phyloP scores from a whole-genome alignment of 371 early-diverging fungal species.

The Antonospora locustae region DNA sequence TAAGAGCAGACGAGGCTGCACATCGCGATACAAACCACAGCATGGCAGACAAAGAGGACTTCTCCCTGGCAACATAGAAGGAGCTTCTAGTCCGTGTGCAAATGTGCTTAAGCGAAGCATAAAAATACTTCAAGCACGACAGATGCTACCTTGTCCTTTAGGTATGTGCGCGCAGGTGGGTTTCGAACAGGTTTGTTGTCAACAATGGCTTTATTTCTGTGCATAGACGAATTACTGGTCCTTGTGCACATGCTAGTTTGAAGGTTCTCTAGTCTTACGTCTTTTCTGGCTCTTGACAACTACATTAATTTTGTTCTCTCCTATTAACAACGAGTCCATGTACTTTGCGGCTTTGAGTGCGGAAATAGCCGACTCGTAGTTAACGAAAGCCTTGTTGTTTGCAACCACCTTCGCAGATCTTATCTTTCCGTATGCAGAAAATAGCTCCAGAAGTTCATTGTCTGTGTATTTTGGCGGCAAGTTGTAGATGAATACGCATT shows the following conservation, averaged over 20 bases:
- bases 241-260: too few species aligned
- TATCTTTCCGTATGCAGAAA: constrained; percentile 23
- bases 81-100: too few species aligned
- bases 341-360: constrained; percentile 30
- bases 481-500: constrained; percentile 26
- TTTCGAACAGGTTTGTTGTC: too few species aligned
- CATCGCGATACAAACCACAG: constrained; percentile 75
- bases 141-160: too few species aligned
- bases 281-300: constrained; percentile 9
- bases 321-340: constrained; percentile 13
- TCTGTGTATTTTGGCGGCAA: constrained; percentile 4
- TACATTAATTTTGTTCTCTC: constrained; percentile 21
- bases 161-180: too few species aligned
- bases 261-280: too few species aligned
- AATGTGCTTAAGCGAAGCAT: too few species aligned
- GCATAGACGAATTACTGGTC: too few species aligned
- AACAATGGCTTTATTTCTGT: too few species aligned
- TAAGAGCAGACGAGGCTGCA: constrained; percentile 76
- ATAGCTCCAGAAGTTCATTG: constrained; percentile 14
- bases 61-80: background rate
- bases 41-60: constrained; percentile 20
- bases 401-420: constrained; percentile 5
- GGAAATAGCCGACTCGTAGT: constrained; percentile 16
- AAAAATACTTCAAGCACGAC: too few species aligned
- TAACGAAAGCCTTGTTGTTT: constrained; percentile 22